Base-by-base conservation (phyloP, 202 grass and related monocot genomes). In the Eragrostis tef region DNA sequence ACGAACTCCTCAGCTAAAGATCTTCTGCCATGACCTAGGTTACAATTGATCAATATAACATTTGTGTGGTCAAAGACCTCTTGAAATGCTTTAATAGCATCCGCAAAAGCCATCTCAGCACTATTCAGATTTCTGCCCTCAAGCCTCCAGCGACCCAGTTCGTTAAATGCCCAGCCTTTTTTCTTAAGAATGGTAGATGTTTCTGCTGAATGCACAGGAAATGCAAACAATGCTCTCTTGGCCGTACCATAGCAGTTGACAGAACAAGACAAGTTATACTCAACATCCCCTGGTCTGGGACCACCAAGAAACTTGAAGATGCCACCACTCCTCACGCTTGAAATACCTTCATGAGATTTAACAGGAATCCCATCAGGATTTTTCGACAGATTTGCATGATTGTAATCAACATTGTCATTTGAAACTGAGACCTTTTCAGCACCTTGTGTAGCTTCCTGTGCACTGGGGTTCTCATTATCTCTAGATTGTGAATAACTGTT, bases 31-130 rank as follows among this genome's bases (percentile, higher is more conserved):
- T 98, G 92, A 63, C 92, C 96, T 72, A 95, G 91, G 69, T 98
- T 98, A 78, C 92, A 98, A 73, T 95, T 95, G 73, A 98, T 98
- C 71, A 98, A 83, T 91, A 98, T 95, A 63, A 98, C 83, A 84
- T 98, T 98, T 63, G 87, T 87, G 83, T 95, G 85, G 63, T 98
- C 96, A 60, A 56, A 87, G 72, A 93, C 92, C 66, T 95, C 88
- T 83, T 91, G 84, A 95, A 98, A 98, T 89, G 87, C 89, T 85
- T 86, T 84, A 79, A 95, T 84, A 75, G 96, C 92, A 85, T 91
- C 87, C 21, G 22, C 79, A 88, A 98, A 98, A 91, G 93, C 90
- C 79, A 48, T 75, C 84, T 98, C 96, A 65, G 96, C 96, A 36
- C 83, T 60, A 44, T 54, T 59, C 74, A 91, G 72, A 85, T 98